Evolutionary conservation across 805 yeast genomes (phyloP).

Genomic region (Wickerhamomyces bovis): DNA sequence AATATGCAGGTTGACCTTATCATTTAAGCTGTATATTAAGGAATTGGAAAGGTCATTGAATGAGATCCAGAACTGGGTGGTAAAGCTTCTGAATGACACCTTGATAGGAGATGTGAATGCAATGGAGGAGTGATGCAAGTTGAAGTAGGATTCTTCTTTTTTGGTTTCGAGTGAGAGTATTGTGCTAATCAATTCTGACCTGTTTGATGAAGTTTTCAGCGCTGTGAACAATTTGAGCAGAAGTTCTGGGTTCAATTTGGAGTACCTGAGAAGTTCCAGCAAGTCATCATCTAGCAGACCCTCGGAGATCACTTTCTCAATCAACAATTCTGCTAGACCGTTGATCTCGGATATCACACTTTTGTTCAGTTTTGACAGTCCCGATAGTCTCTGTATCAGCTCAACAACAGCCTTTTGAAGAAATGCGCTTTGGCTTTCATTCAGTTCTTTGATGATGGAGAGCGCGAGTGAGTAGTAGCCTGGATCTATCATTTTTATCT

Average conservation of each 20-base stretch:
- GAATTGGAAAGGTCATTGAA: conserved; percentile 25
- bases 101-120: conserved; percentile 6
- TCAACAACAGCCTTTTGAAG: background rate
- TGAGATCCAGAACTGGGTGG: conserved; percentile 26
- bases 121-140: conserved; percentile 25
- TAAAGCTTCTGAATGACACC: conserved; percentile 5
- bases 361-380: conserved; percentile 2
- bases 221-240: background rate
- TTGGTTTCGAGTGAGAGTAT: conserved; percentile 12
- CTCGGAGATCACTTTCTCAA: background rate
- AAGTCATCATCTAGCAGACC: background rate
- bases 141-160: conserved; percentile 18
- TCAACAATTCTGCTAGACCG: background rate
- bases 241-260: background rate
- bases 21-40: conserved; percentile 22
- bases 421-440: background rate
- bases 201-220: background rate
- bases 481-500: background rate
- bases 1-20: conserved; percentile 18
- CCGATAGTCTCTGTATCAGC: background rate
- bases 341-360: background rate
- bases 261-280: background rate
- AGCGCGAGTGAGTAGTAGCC: background rate
- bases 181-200: background rate
- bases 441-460: background rate